Percentiles rank a stretch among this genome's conserved stretches.
phyloP scores from a whole-genome alignment of 2,329 filamentous ascomycete species.

The Paramyrothecium sp. region DNA sequence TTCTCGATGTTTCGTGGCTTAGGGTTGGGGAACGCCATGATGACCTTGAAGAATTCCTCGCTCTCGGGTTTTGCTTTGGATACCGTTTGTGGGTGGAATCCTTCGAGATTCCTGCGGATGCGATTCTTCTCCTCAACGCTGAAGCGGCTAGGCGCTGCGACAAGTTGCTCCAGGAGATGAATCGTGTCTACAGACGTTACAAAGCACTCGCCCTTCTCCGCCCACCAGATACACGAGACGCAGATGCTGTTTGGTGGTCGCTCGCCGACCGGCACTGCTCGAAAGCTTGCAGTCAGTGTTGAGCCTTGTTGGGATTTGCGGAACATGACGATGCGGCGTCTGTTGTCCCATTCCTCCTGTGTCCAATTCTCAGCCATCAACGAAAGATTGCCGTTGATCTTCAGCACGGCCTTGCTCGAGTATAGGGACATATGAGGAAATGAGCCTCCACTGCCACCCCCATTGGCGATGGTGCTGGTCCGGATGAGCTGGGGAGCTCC shows the following conservation, averaged over 20 bases:
- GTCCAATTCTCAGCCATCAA: conserved; percentile 84
- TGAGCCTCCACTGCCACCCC: conserved; percentile 33
- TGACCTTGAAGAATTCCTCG: conserved; percentile 97
- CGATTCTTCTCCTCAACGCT: conserved; percentile 98
- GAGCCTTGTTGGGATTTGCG: conserved; percentile 78
- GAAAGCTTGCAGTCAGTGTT: conserved; percentile 78
- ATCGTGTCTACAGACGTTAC: conserved; percentile 98
- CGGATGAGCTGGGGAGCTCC: conserved; percentile 49
- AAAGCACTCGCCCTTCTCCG: conserved; percentile 84
- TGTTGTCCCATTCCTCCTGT: conserved; percentile 73
- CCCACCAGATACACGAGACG: conserved; percentile 98
- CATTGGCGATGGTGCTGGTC: conserved; percentile 51
- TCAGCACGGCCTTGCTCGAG: conserved; percentile 79
- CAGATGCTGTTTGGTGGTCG: conserved; percentile 82
- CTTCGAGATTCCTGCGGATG: conserved; percentile 92
- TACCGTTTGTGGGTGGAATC: conserved; percentile 88
- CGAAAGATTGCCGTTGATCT: conserved; percentile 82
- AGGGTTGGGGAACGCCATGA: conserved; percentile 94
- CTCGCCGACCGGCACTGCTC: conserved; percentile 74
- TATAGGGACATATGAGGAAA: conserved; percentile 83
- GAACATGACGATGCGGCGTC: conserved; percentile 86
- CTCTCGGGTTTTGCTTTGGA: conserved; percentile 90
- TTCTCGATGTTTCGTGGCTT: conserved; percentile 99
- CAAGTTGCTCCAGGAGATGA: conserved; percentile 86
- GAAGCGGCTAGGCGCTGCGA: conserved; percentile 73